Conservation (phyloP, 1,284 basidiomycete genomes). For the Ustilago bromivora region DNA sequence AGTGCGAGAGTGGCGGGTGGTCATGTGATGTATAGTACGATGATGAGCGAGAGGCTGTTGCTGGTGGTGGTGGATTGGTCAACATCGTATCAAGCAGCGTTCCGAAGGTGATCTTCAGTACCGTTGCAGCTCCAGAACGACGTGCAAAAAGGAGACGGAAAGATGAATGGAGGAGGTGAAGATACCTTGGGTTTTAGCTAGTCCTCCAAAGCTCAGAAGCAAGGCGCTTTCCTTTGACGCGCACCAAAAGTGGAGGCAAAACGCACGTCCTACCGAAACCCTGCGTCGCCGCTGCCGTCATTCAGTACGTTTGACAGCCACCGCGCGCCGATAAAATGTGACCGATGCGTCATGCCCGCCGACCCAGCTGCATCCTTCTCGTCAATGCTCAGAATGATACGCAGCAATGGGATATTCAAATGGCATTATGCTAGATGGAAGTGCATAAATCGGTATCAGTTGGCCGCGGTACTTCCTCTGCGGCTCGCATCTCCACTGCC, state of each 20-base stretch:
- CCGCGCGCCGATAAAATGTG: background rate
- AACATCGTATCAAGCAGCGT: background rate
- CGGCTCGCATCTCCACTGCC: background rate
- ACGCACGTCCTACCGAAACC: background rate
- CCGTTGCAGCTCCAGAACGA: background rate
- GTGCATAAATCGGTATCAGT: background rate
- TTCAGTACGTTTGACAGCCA: constrained; percentile 10
- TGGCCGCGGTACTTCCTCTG: background rate
- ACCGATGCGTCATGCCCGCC: background rate
- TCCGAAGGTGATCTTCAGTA: background rate
- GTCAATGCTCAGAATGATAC: background rate
- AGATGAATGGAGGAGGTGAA: background rate
- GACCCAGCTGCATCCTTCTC: background rate
- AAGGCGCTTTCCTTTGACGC: constrained; percentile 2
- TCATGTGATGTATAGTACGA: constrained; percentile 3
- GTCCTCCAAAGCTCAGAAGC: background rate
- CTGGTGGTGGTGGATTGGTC: background rate
- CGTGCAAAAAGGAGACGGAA: background rate
- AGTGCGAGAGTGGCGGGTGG: background rate
- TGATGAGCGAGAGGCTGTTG: background rate
- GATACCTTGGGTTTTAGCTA: background rate
- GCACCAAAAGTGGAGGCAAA: background rate
- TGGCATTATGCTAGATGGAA: background rate
- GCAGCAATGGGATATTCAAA: background rate
- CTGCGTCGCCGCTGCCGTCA: constrained; percentile 21